These are phyloP conservation scores for Glonium stellatum DNA, from an alignment of 495 filamentous ascomycete species.

Conservation along the genomic window DNA sequence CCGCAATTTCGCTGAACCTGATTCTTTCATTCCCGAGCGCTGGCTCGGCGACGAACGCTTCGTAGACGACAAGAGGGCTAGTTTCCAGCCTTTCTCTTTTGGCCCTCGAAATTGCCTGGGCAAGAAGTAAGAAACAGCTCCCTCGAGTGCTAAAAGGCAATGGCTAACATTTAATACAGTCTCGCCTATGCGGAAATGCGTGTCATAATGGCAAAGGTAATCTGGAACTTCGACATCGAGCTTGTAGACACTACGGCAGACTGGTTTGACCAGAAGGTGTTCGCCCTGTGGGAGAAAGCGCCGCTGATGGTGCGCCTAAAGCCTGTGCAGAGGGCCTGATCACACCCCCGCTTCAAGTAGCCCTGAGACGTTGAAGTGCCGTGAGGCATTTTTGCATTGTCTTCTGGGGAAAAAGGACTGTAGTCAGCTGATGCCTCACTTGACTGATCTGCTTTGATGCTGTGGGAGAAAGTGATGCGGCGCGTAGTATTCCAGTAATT, in stretches of 20 bases:
- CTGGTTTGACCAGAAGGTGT: slow-evolving; percentile 41
- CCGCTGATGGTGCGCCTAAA: slow-evolving; percentile 23
- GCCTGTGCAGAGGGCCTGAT: slow-evolving; percentile 7
- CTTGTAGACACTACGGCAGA: slow-evolving; percentile 31
- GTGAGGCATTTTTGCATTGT: too few relatives aligned
- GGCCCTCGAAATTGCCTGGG: slow-evolving; percentile 30
- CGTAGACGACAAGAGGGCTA: slow-evolving; percentile 23
- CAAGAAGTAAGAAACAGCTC: slow-evolving; percentile 24
- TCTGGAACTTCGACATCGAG: slow-evolving; percentile 50
- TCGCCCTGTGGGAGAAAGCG: slow-evolving; percentile 29
- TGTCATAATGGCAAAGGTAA: slow-evolving; percentile 43
- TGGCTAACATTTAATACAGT: slow-evolving; percentile 6
- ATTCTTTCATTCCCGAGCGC: slow-evolving; percentile 43
- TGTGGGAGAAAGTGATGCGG: too few relatives aligned
- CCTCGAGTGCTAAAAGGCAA: not conserved
- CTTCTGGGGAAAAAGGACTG: too few relatives aligned
- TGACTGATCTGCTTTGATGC: too few relatives aligned
- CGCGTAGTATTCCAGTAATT: too few relatives aligned
- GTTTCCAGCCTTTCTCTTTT: slow-evolving; percentile 27
- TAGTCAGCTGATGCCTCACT: too few relatives aligned
- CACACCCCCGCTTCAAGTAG: too few relatives aligned
- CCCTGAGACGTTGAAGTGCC: too few relatives aligned
- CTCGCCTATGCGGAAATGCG: slow-evolving; percentile 50
- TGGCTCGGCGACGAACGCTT: slow-evolving; percentile 35
- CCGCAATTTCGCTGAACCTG: slow-evolving; percentile 38